Evolutionary conservation across 2,329 filamentous ascomycete species (phyloP).

Genomic region (Phyllosticta ampelicida): DNA sequence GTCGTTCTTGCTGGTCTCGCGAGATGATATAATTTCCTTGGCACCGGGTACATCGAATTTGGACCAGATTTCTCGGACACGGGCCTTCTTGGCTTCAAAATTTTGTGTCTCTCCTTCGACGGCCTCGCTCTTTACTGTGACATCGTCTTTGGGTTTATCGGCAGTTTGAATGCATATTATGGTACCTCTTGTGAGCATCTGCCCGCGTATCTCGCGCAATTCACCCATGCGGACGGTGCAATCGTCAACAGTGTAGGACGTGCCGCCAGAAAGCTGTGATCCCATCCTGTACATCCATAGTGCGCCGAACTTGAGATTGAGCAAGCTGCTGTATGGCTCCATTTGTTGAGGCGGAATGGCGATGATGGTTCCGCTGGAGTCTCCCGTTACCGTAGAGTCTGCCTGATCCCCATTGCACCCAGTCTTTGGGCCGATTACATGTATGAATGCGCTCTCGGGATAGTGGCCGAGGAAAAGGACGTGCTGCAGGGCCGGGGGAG

Average conservation of each 20-base stretch:
- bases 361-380: neutral
- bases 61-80: constrained; percentile 11
- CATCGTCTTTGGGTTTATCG: neutral
- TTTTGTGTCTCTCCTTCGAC: neutral
- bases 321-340: constrained; percentile 9
- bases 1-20: neutral
- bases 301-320: constrained; percentile 12
- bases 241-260: constrained; percentile 11
- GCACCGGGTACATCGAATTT: constrained; percentile 7
- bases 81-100: constrained; percentile 7
- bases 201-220: constrained; percentile 10
- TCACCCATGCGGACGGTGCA: constrained; percentile 12
- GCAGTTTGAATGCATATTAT: constrained; percentile 11
- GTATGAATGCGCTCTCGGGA: constrained; percentile 8
- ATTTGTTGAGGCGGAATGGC: constrained; percentile 11
- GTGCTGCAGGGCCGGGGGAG: constrained; percentile 11
- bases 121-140: no score
- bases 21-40: constrained; percentile 8
- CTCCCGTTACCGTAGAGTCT: neutral
- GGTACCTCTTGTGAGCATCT: constrained; percentile 4
- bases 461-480: constrained; percentile 11
- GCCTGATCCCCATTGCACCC: neutral
- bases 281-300: constrained; percentile 11
- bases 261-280: constrained; percentile 7
- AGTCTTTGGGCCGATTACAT: neutral